Percentiles rank a stretch among this genome's conserved stretches.
Evolutionary conservation across 83 land plant genomes (phyloP).

Genomic region (Diphasiastrum complanatum): DNA sequence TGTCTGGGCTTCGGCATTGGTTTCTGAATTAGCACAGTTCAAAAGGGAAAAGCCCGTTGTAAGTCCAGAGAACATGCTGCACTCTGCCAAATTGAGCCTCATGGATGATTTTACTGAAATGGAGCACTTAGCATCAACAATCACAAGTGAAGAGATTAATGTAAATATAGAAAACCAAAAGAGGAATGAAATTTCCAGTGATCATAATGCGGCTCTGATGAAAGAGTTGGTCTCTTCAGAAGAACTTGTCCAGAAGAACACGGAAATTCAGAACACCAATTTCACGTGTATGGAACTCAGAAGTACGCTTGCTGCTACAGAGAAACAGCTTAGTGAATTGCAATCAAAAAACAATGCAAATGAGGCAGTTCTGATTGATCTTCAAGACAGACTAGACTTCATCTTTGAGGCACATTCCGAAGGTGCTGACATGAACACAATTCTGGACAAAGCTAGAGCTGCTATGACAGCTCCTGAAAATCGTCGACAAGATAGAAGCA

Average conservation of each 20-base stretch:
- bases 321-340: background rate
- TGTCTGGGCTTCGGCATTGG: constrained; percentile 19
- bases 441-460: constrained; percentile 3
- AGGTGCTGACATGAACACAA: background rate
- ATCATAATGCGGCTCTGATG: too few relatives aligned
- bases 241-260: too few relatives aligned
- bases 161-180: background rate
- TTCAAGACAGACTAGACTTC: background rate
- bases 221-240: too few relatives aligned
- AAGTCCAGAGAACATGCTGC: background rate
- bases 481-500: background rate
- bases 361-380: background rate
- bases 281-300: background rate
- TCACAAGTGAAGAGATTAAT: background rate
- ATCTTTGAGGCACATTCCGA: background rate
- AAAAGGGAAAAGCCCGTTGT: constrained; percentile 5
- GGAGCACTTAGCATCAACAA: constrained; percentile 11
- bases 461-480: background rate
- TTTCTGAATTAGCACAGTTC: constrained; percentile 20
- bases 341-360: background rate
- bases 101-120: constrained; percentile 22
- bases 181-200: too few relatives aligned
- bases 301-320: background rate
- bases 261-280: constrained; percentile 12
- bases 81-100: background rate